A percentile compares a stretch with the other conserved stretches of the same genome.
Conservation (phyloP, 2,329 filamentous ascomycete species). For the Fusarium coicis region DNA sequence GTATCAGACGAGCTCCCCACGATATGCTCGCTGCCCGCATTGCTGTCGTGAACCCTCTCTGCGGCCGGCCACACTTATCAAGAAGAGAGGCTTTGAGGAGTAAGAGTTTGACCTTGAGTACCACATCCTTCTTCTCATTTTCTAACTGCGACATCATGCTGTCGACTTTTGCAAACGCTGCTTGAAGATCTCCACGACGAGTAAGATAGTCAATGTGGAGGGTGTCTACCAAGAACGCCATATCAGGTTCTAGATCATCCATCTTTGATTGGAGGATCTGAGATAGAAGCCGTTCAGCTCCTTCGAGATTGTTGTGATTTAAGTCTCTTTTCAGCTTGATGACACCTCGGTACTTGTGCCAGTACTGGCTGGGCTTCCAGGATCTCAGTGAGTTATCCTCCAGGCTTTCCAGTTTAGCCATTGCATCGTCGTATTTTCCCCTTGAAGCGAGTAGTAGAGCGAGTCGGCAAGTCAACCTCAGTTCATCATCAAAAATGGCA, state of each 20-base stretch:
- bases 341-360: slow-evolving; percentile 73
- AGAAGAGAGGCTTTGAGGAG: slow-evolving; percentile 78
- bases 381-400: slow-evolving; percentile 72
- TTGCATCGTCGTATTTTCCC: slow-evolving; percentile 78
- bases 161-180: slow-evolving; percentile 61
- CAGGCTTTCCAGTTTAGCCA: slow-evolving; percentile 55
- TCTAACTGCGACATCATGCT: slow-evolving; percentile 54
- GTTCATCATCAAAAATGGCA: slow-evolving; percentile 76
- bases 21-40: slow-evolving; percentile 80
- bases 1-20: slow-evolving; percentile 74
- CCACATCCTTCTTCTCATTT: slow-evolving; percentile 64
- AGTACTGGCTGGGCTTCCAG: slow-evolving; percentile 81
- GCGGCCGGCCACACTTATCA: slow-evolving; percentile 72
- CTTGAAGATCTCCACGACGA: slow-evolving; percentile 59
- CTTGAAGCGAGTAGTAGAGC: slow-evolving; percentile 69
- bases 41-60: slow-evolving; percentile 80
- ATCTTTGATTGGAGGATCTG: slow-evolving; percentile 63
- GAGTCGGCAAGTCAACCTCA: slow-evolving; percentile 78
- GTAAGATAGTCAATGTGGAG: slow-evolving; percentile 64
- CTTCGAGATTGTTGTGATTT: slow-evolving; percentile 63
- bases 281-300: slow-evolving; percentile 60
- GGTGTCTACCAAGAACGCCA: slow-evolving; percentile 61
- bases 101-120: slow-evolving; percentile 76
- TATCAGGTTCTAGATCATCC: slow-evolving; percentile 63
- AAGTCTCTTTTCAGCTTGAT: slow-evolving; percentile 73